Conservation (phyloP, 345 rosid species). For the Pistacia atlantica region DNA sequence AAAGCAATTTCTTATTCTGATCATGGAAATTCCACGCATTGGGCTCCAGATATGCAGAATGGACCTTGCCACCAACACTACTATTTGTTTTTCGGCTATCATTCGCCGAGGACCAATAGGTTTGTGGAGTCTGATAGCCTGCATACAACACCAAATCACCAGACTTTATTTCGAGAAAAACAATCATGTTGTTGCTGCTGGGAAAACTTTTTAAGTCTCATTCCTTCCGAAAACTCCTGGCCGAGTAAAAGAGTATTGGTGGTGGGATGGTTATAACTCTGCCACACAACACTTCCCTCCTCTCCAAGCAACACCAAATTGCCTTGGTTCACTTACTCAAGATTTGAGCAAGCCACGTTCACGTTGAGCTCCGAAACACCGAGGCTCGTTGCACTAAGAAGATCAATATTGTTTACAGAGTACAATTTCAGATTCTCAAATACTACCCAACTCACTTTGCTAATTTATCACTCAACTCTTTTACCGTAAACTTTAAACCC, state of each 20-base stretch:
- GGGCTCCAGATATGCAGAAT: conserved; percentile 30
- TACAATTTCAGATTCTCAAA: too few relatives aligned
- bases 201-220: conserved; percentile 41
- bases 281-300: conserved; percentile 33
- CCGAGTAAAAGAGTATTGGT: conserved; percentile 41
- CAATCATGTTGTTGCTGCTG: conserved; percentile 8
- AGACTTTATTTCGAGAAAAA: conserved; percentile 32
- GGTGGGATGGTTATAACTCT: conserved; percentile 45
- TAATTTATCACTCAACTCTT: too few relatives aligned
- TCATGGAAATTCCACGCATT: conserved; percentile 55
- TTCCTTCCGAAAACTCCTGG: conserved; percentile 36
- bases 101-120: conserved; percentile 42
- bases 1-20: conserved; percentile 29
- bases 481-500: too few relatives aligned
- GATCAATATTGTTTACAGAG: too few relatives aligned
- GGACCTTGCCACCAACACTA: conserved; percentile 30
- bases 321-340: conserved; percentile 14
- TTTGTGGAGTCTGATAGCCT: conserved; percentile 35
- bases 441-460: too few relatives aligned
- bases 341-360: too few relatives aligned
- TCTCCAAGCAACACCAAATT: conserved; percentile 47
- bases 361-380: too few relatives aligned
- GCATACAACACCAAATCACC: conserved; percentile 41
- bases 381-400: too few relatives aligned
- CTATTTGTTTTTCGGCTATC: conserved; percentile 30